Evolutionary conservation across 2,329 filamentous ascomycete species (phyloP), one percentile per base, ranked within the genome.

Genomic region (Ciborinia camelliae): DNA sequence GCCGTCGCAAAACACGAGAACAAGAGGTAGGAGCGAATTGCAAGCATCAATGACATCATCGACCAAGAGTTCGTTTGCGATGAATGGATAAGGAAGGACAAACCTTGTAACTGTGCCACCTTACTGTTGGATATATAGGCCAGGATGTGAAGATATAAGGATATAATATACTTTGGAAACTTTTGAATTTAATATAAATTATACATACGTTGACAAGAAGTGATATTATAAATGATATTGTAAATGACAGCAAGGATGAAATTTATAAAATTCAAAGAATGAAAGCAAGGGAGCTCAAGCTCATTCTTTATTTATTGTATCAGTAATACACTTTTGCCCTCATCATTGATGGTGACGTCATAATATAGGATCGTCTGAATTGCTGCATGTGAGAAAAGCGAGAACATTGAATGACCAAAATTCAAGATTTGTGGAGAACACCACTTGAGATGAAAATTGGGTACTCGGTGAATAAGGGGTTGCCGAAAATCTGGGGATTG

Each of bases 301-400:
- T 48, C n/a, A n/a, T 54, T 39, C 54, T 47, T 47, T 23, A 26
- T 58, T 35, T 47, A 23, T 20, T 12, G 1, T n/a, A n/a, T n/a
- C n/a, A n/a, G n/a, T n/a, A n/a, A n/a, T n/a, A n/a, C n/a, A n/a
- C n/a, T n/a, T n/a, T n/a, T n/a, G n/a, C n/a, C 28, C 55, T 41
- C 55, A 47, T 41, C 12, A 26, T 47, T 4, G 4, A 35, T 4
- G 30, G 23, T 58, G 55, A 58, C 55, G 55, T 58, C 55, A 58
- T 35, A 26, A 5, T 51, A 32, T 14, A 23, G 12, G 30, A 39
- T 53, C 51, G 51, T 53, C 14, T 37, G 51, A 26, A 39, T 37
- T 53, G 20, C 14, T 53, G 51, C 4, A 53, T 45, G 41, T 15
- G 8, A 20, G 14, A 43, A 18, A 45, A n/a, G 9, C 23, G n/a